phyloP scores from a whole-genome alignment of 2,329 filamentous ascomycete genomes.

The Claviceps sp. region DNA sequence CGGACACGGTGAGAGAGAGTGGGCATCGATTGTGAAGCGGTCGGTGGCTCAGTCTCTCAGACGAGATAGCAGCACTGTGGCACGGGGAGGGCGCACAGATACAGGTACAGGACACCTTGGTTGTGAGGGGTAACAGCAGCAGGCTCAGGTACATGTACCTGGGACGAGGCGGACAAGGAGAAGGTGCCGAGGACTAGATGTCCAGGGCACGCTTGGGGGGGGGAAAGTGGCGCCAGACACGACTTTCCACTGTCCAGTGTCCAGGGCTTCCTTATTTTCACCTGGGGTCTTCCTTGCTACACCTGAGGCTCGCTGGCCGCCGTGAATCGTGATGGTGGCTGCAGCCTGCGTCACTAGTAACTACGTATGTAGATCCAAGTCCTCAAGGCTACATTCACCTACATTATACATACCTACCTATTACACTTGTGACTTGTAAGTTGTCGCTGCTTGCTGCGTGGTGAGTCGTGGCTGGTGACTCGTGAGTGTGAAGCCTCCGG shows the following conservation, averaged over 20 bases:
- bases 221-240: not conserved
- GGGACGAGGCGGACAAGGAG: too few relatives aligned
- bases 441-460: too few relatives aligned
- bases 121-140: too few relatives aligned
- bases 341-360: too few relatives aligned
- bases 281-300: not conserved
- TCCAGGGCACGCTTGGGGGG: not conserved
- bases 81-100: slow-evolving; percentile 1
- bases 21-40: slow-evolving; percentile 2
- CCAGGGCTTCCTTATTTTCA: not conserved
- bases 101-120: not conserved
- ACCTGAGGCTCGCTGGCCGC: not conserved
- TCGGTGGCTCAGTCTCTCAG: not conserved
- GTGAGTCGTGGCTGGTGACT: too few relatives aligned
- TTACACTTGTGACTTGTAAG: too few relatives aligned
- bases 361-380: too few relatives aligned
- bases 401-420: too few relatives aligned
- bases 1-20: slow-evolving; percentile 1
- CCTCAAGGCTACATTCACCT: too few relatives aligned
- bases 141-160: too few relatives aligned
- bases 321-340: too few relatives aligned
- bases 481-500: too few relatives aligned
- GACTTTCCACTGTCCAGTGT: not conserved
- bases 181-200: not conserved
- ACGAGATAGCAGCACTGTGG: not conserved